Conservation (phyloP, 768 basidiomycete genomes). For the Leccinellum albellum region DNA sequence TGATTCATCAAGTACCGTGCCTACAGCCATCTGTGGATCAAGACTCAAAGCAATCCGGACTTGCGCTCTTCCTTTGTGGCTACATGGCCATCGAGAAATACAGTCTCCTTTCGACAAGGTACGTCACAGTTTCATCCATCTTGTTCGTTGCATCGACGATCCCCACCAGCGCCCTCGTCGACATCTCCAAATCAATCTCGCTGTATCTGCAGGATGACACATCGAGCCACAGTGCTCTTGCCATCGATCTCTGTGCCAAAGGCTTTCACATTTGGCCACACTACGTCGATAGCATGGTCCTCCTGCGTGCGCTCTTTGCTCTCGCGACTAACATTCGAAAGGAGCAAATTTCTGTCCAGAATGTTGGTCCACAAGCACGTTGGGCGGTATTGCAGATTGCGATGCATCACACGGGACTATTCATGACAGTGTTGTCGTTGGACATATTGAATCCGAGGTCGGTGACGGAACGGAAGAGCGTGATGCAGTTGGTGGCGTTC, state of each 20-base stretch:
- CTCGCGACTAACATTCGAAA: slow-evolving; percentile 73
- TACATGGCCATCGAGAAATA: slow-evolving; percentile 80
- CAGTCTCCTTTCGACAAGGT: slow-evolving; percentile 72
- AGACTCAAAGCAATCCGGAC: slow-evolving; percentile 55
- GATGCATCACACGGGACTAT: slow-evolving; percentile 74
- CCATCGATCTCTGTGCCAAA: slow-evolving; percentile 85
- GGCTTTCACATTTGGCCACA: slow-evolving; percentile 96
- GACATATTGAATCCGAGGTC: slow-evolving; percentile 80
- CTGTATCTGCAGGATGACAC: slow-evolving; percentile 73
- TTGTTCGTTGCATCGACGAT: neutral
- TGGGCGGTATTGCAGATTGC: slow-evolving; percentile 84
- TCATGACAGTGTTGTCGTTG: slow-evolving; percentile 90
- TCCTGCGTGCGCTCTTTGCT: slow-evolving; percentile 78
- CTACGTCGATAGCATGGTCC: slow-evolving; percentile 85
- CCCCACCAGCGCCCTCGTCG: slow-evolving; percentile 61
- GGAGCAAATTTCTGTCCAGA: slow-evolving; percentile 63
- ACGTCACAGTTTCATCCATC: slow-evolving; percentile 6
- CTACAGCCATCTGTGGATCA: slow-evolving; percentile 58
- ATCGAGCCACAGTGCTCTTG: slow-evolving; percentile 63
- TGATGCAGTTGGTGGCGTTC: slow-evolving; percentile 91
- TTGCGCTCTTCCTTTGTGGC: slow-evolving; percentile 79
- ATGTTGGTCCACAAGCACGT: slow-evolving; percentile 74
- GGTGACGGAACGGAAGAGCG: slow-evolving; percentile 75
- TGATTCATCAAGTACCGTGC: slow-evolving; percentile 47
- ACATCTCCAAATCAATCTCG: slow-evolving; percentile 80